Evolutionary conservation across 139 green algal species (phyloP), one percentile per base, ranked within the genome.

Genomic region (Volvox africanus): DNA sequence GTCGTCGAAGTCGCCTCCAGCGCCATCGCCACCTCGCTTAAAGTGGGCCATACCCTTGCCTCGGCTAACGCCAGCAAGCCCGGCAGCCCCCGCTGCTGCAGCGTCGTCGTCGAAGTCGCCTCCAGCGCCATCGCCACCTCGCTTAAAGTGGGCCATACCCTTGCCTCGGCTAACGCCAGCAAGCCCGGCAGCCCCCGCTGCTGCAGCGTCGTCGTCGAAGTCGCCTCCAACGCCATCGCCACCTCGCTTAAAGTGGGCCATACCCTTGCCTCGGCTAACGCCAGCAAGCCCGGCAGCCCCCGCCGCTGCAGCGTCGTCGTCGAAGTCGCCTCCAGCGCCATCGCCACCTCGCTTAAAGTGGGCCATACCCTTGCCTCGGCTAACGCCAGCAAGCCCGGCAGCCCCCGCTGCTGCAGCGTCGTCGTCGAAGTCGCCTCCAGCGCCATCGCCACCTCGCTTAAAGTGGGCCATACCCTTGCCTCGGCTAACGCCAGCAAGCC

Each of bases 281-380:
- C 36, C 36, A 44, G 12, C 78, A 65, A 1, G 36, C 0, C 26
- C 78, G 0, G 26, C 67, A 26, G 67, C 83, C 1, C 35, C 36
- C 9, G 83, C 35, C 0, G 78, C 36, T 3, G 37, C 36, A 0
- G 9, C 55, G 2, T 87, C 80, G 11, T 36, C 55, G 1, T 76
- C 55, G 28, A 87, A 30, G 20, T 50, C 50, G 28, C 80, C 55
- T 5, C 30, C 50, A 16, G 50, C 28, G 19, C 33, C 80, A 37
- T 65, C 80, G 37, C 80, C 80, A 37, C 33, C 33, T n/a, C 50
- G 80, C 80, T 86, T 86, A 24, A 68, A 86, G 1, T 21, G n/a
- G 2, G 28, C 61, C 30, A 68, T 87, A 0, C 81, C n/a, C 28
- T 76, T 76, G 81, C 44, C 80, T 11, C 24, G 13, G 50, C 44